A percentile compares a stretch with the other conserved stretches of the same genome.
Conservation (phyloP, 139 green algal species). For the Picochlorum sp. region DNA sequence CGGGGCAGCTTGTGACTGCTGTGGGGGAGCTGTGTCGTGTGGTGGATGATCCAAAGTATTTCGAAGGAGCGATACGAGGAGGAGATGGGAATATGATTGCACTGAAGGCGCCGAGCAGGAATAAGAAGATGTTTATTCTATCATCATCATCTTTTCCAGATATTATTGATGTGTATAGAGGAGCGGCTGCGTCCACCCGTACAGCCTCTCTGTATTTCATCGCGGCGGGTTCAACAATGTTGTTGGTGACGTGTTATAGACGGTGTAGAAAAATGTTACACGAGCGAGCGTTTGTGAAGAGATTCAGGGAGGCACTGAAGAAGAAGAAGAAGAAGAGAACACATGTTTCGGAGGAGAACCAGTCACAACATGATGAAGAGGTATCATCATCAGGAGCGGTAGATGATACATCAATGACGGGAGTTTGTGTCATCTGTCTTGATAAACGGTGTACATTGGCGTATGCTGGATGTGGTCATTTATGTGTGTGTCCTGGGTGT, state of each 20-base stretch:
- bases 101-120: background rate
- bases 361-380: too few species aligned
- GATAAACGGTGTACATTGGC: constrained; percentile 18
- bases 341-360: background rate
- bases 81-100: constrained; percentile 6
- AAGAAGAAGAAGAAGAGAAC: background rate
- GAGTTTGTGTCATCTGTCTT: constrained; percentile 39
- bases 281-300: background rate
- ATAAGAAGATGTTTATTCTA: background rate
- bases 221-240: constrained; percentile 11
- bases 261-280: background rate
- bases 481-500: constrained; percentile 38
- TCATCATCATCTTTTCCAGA: background rate
- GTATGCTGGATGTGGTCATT: constrained; percentile 40
- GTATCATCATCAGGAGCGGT: background rate
- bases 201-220: constrained; percentile 6
- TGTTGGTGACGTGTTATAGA: constrained; percentile 7
- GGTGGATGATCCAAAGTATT: constrained; percentile 9
- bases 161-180: constrained; percentile 13
- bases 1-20: constrained; percentile 17
- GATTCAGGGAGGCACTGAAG: background rate
- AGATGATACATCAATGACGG: background rate
- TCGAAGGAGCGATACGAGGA: constrained; percentile 14
- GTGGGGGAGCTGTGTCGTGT: constrained; percentile 23
- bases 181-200: background rate